Base-by-base conservation (phyloP, 805 yeast genomes). In the Candida succiphila region DNA sequence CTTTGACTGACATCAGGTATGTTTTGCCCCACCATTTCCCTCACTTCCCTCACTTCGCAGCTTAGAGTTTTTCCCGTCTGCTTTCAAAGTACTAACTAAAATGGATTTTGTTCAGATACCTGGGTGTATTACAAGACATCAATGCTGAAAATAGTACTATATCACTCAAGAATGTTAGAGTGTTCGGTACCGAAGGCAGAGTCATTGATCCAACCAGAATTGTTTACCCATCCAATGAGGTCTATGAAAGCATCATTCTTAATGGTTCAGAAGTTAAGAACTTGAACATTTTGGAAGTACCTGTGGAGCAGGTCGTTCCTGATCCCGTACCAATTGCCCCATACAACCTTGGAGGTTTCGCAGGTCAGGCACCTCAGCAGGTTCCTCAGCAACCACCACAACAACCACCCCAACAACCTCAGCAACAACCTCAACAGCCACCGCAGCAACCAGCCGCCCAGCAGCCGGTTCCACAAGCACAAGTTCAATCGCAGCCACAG, bases 251-350 rank as follows among this genome's bases (percentile, higher is more conserved):
- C 37, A 85, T 92, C 33, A 83, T 81, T 35, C 82, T 92, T 55
- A 75, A 88, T 45, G 98, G 98, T 25, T 74, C 83, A 18, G 96
- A 89, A 48, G 96, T 92, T 17, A 82, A 84, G 59, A 95, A 83
- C 49, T 67, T 92, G 56, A 75, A 76, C 44, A 92, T 92, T 35
- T 67, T 89, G 49, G 96, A 87, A 41, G 67, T 66, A 25, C 75
- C 78, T 4, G 60, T 78, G 37, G 78, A 75, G 27, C 73, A 73
- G 38, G 82, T 80, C 21, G 65, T 67, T 42, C 80, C 85, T 1
- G 71, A 57, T 27, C 60, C 64, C 9, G 52, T 62, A 36, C 63
- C 67, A 17, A 6, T n/a, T 18, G 4, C 15, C 6, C n/a, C 18
- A 17, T 29, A 4, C 18, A 14, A 17, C 27, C 16, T 14, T 3